These are phyloP conservation scores for Chytriomyces sp. DNA, from an alignment of 192 early-diverging fungal genomes.

Conservation along the genomic window DNA sequence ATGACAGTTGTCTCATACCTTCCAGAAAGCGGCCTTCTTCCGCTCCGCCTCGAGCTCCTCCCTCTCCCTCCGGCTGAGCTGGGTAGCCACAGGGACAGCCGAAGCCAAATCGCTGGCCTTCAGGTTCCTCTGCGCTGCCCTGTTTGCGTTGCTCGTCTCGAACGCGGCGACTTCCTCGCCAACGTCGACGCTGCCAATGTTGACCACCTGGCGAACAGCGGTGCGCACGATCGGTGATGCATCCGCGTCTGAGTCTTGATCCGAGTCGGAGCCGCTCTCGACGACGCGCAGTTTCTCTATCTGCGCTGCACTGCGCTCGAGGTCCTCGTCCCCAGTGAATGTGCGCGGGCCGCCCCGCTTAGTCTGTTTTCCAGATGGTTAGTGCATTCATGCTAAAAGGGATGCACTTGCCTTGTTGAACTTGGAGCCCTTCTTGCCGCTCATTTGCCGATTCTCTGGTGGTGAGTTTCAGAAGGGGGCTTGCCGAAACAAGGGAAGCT, in stretches of 20 bases:
- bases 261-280: not conserved
- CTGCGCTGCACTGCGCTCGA: not conserved
- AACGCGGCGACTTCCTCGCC: constrained; percentile 28
- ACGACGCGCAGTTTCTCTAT: not conserved
- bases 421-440: constrained; percentile 1
- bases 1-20: not conserved
- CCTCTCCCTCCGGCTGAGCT: not conserved
- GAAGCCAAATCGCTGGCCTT: constrained; percentile 41
- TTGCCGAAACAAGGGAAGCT: too few relatives aligned
- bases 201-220: not conserved
- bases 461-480: not conserved
- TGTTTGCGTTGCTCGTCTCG: constrained; percentile 46
- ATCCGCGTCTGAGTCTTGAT: not conserved
- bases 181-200: constrained; percentile 26
- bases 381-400: not conserved
- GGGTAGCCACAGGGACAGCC: not conserved
- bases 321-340: constrained; percentile 8
- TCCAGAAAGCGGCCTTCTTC: constrained; percentile 51
- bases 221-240: not conserved
- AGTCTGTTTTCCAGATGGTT: constrained; percentile 3
- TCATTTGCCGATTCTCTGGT: not conserved
- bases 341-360: constrained; percentile 21
- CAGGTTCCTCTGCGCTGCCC: constrained; percentile 24
- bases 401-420: constrained; percentile 17
- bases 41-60: constrained; percentile 30